Evolutionary conservation across 371 early-diverging fungal species (phyloP).

Genomic region (Lichtheimia corymbifera): DNA sequence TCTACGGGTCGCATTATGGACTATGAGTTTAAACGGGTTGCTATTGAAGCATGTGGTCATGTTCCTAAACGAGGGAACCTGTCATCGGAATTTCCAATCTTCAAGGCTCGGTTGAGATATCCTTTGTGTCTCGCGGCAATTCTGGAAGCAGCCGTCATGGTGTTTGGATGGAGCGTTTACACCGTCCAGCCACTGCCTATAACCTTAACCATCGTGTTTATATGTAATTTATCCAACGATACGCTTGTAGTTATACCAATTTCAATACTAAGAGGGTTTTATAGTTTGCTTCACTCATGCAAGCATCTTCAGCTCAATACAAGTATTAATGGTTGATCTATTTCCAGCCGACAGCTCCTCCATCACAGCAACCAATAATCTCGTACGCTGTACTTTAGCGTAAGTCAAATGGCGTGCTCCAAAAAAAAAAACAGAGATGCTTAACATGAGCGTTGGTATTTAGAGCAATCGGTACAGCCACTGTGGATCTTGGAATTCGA

Average conservation of each 20-base stretch:
- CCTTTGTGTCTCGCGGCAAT: conserved; percentile 28
- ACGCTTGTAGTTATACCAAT: neutral
- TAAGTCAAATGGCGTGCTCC: neutral
- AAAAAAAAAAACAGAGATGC: too few species aligned
- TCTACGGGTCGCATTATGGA: conserved; percentile 15
- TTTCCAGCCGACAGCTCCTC: conserved; percentile 22
- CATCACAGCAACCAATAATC: conserved; percentile 40
- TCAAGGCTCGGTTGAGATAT: conserved; percentile 28
- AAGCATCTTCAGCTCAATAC: conserved; percentile 11
- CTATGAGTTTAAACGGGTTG: conserved; percentile 12
- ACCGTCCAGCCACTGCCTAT: conserved; percentile 5
- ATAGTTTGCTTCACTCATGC: neutral
- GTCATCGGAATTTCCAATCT: conserved; percentile 26
- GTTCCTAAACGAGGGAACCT: conserved; percentile 8
- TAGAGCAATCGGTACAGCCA: conserved; percentile 27
- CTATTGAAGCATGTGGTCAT: neutral
- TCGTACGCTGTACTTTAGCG: conserved; percentile 35
- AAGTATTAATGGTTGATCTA: conserved; percentile 33
- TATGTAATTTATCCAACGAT: conserved; percentile 11
- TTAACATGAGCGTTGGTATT: too few species aligned
- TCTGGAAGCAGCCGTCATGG: conserved; percentile 21
- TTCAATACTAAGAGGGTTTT: neutral
- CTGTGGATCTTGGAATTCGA: conserved; percentile 32
- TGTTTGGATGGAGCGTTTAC: conserved; percentile 33
- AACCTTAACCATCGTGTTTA: conserved; percentile 22